Evolutionary conservation across 2,329 filamentous ascomycete genomes (phyloP), one percentile per base, ranked within the genome.

Genomic region (Ceratocystis ficicola): DNA sequence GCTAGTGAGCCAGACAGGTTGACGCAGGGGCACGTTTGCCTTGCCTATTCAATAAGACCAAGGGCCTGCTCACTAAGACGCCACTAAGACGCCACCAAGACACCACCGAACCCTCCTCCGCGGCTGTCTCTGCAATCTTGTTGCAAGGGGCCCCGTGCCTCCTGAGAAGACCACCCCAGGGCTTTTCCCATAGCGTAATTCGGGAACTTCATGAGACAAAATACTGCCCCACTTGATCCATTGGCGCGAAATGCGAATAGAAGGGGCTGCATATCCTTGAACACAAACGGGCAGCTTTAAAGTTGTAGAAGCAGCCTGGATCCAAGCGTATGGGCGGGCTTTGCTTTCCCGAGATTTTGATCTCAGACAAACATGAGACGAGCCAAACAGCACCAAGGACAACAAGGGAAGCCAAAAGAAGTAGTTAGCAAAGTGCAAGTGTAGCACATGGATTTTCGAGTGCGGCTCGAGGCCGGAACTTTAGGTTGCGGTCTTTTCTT

Each of bases 311-410:
- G 3, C 10, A 30, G 22, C 50, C 50, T 5, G 15, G 22, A 41
- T 41, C 36, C 10, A 41, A 41, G 36, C 10, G 10, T 41, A 41
- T 41, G 36, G 36, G 12, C 48, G n/a, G 22, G 52, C 52, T 15
- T 12, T 57, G n/a, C 17, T 36, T 59, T 59, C 15, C 28, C 55
- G 12, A n/a, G 7, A n/a, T 59, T 36, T 59, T 59, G 8, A 30
- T 59, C 55, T 36, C 55, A 59, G 55, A 25, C 28, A 59, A 52
- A 59, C 55, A 59, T 59, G 55, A 59, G 55, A 59, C 55, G 55
- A 32, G 28, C 48, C 48, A 15, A 25, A 41, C 36, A 41, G 36
- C 8, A 52, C n/a, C 25, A 25, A 25, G 22, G 22, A 10, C 8
- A 52, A 57, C 30, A 28, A 57, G 52, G 30, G 22, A 28, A 30